phyloP scores from a whole-genome alignment of 2,329 filamentous ascomycete species.

The Alternaria sp. region DNA sequence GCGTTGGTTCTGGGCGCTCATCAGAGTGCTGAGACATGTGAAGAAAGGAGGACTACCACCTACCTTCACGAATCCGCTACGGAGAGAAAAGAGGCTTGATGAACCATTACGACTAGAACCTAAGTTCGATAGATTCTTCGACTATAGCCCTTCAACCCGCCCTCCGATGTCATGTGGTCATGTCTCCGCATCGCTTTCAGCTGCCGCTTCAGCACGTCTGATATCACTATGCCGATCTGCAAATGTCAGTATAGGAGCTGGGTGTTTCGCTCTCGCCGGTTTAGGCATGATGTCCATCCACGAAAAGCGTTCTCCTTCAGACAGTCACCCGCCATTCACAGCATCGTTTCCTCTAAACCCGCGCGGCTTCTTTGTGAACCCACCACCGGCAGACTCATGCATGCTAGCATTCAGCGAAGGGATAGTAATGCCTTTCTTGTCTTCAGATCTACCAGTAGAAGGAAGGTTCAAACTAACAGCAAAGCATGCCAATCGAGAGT shows the following conservation, averaged over 20 bases:
- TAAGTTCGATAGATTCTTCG: constrained; percentile 48
- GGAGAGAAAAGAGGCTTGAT: constrained; percentile 27
- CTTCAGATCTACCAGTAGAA: constrained; percentile 46
- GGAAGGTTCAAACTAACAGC: constrained; percentile 52
- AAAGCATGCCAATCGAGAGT: constrained; percentile 53
- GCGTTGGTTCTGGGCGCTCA: constrained; percentile 59
- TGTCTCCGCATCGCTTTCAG: constrained; percentile 42
- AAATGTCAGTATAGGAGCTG: constrained; percentile 54
- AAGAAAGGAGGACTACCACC: constrained; percentile 46
- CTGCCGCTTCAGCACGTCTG: constrained; percentile 44
- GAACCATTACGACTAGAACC: constrained; percentile 35
- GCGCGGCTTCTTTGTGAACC: constrained; percentile 53
- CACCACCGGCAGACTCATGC: constrained; percentile 52
- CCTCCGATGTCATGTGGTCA: constrained; percentile 52
- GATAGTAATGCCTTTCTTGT: constrained; percentile 55
- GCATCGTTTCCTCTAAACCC: constrained; percentile 59
- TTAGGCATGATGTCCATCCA: constrained; percentile 58
- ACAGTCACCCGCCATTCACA: constrained; percentile 48
- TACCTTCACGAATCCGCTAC: constrained; percentile 55
- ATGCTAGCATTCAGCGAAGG: constrained; percentile 60
- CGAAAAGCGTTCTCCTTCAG: constrained; percentile 41
- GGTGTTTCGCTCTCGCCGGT: constrained; percentile 56
- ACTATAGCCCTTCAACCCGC: constrained; percentile 43
- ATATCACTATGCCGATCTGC: constrained; percentile 51
- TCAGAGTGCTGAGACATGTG: constrained; percentile 55